Percentiles rank a stretch among this genome's conserved stretches.
phyloP scores from a whole-genome alignment of 2,329 filamentous ascomycete species.

The Davidsoniella eucalypti region DNA sequence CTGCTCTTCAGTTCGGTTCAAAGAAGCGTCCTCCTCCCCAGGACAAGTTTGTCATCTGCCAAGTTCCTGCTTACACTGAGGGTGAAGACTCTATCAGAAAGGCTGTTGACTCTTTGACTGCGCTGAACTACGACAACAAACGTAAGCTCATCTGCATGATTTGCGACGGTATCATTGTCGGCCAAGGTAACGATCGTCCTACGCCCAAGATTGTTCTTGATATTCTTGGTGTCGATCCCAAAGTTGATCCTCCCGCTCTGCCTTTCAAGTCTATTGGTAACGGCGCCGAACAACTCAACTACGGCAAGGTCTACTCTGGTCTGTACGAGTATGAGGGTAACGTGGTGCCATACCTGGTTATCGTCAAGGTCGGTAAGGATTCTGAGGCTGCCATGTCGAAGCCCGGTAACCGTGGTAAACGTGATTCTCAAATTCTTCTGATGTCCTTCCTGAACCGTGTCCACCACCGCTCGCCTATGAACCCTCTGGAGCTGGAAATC shows the following conservation, averaged over 20 bases:
- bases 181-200: slow-evolving; percentile 86
- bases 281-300: slow-evolving; percentile 87
- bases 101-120: slow-evolving; percentile 83
- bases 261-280: slow-evolving; percentile 86
- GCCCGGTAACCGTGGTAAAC: slow-evolving; percentile 94
- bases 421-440: slow-evolving; percentile 88
- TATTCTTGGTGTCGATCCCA: slow-evolving; percentile 91
- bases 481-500: slow-evolving; percentile 88
- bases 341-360: slow-evolving; percentile 86
- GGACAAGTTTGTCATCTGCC: slow-evolving; percentile 98
- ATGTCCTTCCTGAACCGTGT: slow-evolving; percentile 98
- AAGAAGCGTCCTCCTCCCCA: slow-evolving; percentile 80
- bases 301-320: slow-evolving; percentile 95
- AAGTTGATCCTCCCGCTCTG: slow-evolving; percentile 83
- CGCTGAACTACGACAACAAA: slow-evolving; percentile 95
- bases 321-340: slow-evolving; percentile 96
- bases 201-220: slow-evolving; percentile 97
- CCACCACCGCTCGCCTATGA: slow-evolving; percentile 87
- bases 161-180: slow-evolving; percentile 93
- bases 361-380: slow-evolving; percentile 95
- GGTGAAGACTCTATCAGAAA: slow-evolving; percentile 90
- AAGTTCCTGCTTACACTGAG: slow-evolving; percentile 95
- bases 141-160: slow-evolving; percentile 91
- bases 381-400: slow-evolving; percentile 83
- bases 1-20: slow-evolving; percentile 82